Evolutionary conservation across 192 early-diverging fungal genomes (phyloP).

Genomic region (Coemansia sp.): DNA sequence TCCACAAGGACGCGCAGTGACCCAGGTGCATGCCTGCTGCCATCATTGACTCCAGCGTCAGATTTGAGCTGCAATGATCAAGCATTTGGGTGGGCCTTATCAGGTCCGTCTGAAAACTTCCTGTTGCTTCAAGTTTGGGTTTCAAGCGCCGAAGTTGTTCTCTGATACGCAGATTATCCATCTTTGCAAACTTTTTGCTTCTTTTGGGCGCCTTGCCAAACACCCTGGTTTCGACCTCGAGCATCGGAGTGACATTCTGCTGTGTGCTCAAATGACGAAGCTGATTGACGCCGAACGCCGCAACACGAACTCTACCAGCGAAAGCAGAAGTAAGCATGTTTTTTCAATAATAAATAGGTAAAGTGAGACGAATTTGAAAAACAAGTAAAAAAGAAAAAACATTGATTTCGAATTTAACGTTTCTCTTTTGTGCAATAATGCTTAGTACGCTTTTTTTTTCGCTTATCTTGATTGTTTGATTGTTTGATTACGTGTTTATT

Average conservation of each 20-base stretch:
- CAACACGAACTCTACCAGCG: background rate
- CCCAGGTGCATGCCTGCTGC: constrained; percentile 90
- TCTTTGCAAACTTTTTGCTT: background rate
- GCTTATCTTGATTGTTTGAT: constrained; percentile 2
- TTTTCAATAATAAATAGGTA: background rate
- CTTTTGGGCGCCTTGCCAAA: constrained; percentile 4
- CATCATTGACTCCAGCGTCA: constrained; percentile 69
- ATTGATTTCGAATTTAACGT: background rate
- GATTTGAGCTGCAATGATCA: constrained; percentile 25
- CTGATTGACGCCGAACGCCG: background rate
- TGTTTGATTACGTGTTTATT: background rate
- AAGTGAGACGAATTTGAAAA: too few species aligned
- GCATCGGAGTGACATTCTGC: background rate
- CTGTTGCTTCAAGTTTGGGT: constrained; percentile 15
- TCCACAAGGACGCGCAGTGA: constrained; percentile 73
- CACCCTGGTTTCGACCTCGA: background rate
- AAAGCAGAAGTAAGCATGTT: background rate
- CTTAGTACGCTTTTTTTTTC: background rate
- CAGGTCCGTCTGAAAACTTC: constrained; percentile 16
- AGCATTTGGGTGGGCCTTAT: background rate
- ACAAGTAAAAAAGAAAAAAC: background rate
- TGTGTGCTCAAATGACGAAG: background rate
- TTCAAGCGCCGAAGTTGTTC: constrained; percentile 17
- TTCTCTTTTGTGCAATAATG: background rate
- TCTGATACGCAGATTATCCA: constrained; percentile 14